Evolutionary conservation across 1,284 basidiomycete genomes (phyloP), one percentile per base, ranked within the genome.

Genomic region (Cryptococcus floricola): DNA sequence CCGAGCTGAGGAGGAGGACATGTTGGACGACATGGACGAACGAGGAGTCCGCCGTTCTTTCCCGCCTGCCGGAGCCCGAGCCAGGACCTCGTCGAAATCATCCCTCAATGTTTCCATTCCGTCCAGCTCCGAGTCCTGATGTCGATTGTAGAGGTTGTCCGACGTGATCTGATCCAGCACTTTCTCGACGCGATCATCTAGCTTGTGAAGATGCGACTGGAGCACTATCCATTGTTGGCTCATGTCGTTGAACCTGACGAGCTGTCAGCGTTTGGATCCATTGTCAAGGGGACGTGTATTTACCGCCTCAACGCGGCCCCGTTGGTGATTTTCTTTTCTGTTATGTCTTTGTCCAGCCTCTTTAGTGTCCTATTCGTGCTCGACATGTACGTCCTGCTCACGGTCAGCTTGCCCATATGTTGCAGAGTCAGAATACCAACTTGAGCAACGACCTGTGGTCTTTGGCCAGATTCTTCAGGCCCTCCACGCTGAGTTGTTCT

Each of bases 341-440:
- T 83, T 31, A 97, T 88, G 39, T 91, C 91, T 73, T 91, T 94
- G 70, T 92, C 91, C 66, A 97, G 88, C 65, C 93, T 92, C 19
- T 86, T 85, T n/a, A 98, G 81, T 41, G 94, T 92, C 72, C 93
- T 92, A 12, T 87, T 88, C 4, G 91, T 89, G 23, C 92, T 91
- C 0, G 93, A 92, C 76, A 90, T 85, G 72, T 98, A 98, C 6
- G 73, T 62, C 16, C 68, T 70, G 31, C 31, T 34, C 31, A 34
- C 53, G 10, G 74, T 91, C 7, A 48, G 48, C 90, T 72, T 84
- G 88, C 59, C 9, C 39, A 34, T 54, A 7, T 31, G 23, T 18
- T 16, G 13, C 28, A 39, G 38, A 42, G 18, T 8, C 18, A 4
- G 4, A 28, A 16, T 18, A 39, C 23, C n/a, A 23, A 25, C 48